Evolutionary conservation across 352 stramenopile species (phyloP), one percentile per base, ranked within the genome.

Genomic region (Globisporangium abappressorium): DNA sequence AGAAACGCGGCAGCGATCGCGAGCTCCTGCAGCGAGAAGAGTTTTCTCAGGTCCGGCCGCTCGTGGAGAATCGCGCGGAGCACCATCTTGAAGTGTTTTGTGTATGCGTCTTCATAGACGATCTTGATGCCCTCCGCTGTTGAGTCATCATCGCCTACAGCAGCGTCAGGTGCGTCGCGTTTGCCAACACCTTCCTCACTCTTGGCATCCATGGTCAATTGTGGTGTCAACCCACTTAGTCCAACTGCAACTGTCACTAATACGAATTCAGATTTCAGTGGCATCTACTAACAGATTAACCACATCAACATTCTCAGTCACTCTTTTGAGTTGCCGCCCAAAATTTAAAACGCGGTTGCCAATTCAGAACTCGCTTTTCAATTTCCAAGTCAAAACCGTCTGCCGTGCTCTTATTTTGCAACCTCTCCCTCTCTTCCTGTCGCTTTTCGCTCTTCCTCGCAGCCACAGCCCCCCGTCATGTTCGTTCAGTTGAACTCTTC

Each of bases 11-110:
- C 70, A 4, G 76, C 82, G 0, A 90, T 57, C 15, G 59, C 62
- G 18, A 79, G 69, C 65, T 94, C 86, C 4, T 72, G 71, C 0
- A 41, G 24, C 12, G 77, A 85, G 43, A 90, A 81, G 26, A 94
- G 76, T 22, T 67, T 61, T 20, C 72, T 65, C 65, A 87, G 79
- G 54, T 91, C 82, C 36, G 73, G 41, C 5, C 83, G 76, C 57
- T 90, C 71, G 33, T 64, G 64, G 20, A 78, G n/a, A 6, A 91
- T 64, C 14, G 75, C 73, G 20, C 64, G 74, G 18, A 93, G 67
- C 18, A 93, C 85, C 26, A 89, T 74, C 15, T 66, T 74, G 56
- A 91, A 79, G 66, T 93, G 85, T n/a, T 70, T 75, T 57, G 78
- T 74, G 57, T 93, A 93, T 49, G 85, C 85, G 68, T 93, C 85